These are phyloP conservation scores for Camillea tinctor DNA, from an alignment of 2,329 filamentous ascomycete species.

Conservation along the genomic window DNA sequence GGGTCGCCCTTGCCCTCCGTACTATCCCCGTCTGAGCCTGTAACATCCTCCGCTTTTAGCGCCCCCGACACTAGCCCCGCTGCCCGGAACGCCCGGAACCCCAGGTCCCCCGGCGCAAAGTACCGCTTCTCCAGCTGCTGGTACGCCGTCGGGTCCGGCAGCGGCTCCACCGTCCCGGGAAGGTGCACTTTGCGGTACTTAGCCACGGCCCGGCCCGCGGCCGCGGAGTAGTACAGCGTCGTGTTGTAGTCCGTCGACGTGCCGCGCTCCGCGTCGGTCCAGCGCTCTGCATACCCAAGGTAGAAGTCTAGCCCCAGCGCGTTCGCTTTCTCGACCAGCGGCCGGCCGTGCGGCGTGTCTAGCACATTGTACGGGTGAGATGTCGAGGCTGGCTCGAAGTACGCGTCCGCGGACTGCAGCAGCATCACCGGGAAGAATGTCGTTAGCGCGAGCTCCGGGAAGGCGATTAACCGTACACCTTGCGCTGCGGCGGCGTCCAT, in stretches of 20 bases:
- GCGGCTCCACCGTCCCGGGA: conserved; percentile 51
- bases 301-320: conserved; percentile 48
- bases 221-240: conserved; percentile 49
- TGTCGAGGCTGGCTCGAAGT: conserved; percentile 49
- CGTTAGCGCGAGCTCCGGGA: conserved; percentile 53
- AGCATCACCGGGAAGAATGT: conserved; percentile 57
- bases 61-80: conserved; percentile 42
- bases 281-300: conserved; percentile 51
- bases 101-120: conserved; percentile 51
- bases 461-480: conserved; percentile 50
- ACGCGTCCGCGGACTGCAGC: conserved; percentile 41
- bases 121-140: conserved; percentile 58
- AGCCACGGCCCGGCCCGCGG: conserved; percentile 39
- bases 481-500: conserved; percentile 44
- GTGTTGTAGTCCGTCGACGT: conserved; percentile 47
- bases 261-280: conserved; percentile 35
- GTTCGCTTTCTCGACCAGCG: conserved; percentile 49
- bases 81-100: conserved; percentile 52
- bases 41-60: conserved; percentile 32
- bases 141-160: conserved; percentile 44
- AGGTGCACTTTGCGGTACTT: conserved; percentile 58
- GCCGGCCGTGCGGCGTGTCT: conserved; percentile 42
- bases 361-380: conserved; percentile 32
- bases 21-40: conserved; percentile 2
- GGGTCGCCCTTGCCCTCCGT: conserved; percentile 44